These are phyloP conservation scores for Encephalitozoon intestinalis DNA, from an alignment of 371 early-diverging fungal species.

Conservation along the genomic window DNA sequence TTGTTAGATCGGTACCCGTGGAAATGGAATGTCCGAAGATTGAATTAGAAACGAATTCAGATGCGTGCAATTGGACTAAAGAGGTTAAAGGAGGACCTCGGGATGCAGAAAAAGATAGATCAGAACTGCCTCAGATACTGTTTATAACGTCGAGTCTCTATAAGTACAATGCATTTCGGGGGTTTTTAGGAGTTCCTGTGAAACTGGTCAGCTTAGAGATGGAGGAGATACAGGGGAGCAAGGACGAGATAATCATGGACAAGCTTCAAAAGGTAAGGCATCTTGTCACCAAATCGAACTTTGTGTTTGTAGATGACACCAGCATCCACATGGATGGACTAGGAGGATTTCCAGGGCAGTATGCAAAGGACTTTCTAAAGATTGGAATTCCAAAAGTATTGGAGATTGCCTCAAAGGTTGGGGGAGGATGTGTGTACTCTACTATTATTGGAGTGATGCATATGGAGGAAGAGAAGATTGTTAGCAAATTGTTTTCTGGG, in stretches of 20 bases:
- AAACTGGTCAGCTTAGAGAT: slow-evolving; percentile 10
- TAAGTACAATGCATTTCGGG: background rate
- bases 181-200: background rate
- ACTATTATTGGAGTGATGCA: slow-evolving; percentile 17
- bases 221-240: slow-evolving; percentile 42
- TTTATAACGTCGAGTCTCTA: background rate
- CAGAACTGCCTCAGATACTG: background rate
- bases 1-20: background rate
- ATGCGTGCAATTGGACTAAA: background rate
- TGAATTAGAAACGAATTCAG: no score
- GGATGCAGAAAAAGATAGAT: background rate
- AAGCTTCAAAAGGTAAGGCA: slow-evolving; percentile 20
- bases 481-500: slow-evolving; percentile 13
- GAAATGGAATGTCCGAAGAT: background rate
- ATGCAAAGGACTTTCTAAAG: slow-evolving; percentile 41
- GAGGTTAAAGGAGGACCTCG: no score
- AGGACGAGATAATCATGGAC: slow-evolving; percentile 27
- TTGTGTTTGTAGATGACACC: slow-evolving; percentile 36
- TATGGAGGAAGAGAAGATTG: background rate
- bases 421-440: background rate
- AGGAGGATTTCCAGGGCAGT: slow-evolving; percentile 48
- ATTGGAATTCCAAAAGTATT: slow-evolving; percentile 28
- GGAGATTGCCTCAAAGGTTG: slow-evolving; percentile 29
- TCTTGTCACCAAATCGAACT: background rate
- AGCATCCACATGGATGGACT: slow-evolving; percentile 28